A percentile compares a stretch with the other conserved stretches of the same genome.
These are phyloP conservation scores for Dissophora ornata DNA, from an alignment of 192 early-diverging fungal species.

Conservation along the genomic window DNA sequence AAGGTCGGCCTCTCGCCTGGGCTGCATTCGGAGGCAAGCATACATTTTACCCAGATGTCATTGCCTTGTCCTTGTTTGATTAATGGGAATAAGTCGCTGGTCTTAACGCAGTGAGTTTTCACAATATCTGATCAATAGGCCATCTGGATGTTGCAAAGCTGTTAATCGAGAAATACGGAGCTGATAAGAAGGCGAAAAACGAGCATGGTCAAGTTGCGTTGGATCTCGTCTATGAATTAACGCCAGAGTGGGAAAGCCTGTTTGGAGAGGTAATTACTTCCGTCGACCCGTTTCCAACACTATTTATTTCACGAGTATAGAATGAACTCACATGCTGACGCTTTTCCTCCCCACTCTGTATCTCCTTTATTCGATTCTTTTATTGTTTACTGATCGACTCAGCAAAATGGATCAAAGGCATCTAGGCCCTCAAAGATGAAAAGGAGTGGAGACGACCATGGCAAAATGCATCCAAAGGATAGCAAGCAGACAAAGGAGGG, in stretches of 20 bases:
- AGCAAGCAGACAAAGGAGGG: constrained; percentile 20
- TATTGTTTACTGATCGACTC: not conserved
- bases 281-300: too few species aligned
- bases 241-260: constrained; percentile 62
- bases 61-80: not conserved
- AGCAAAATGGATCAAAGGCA: constrained; percentile 9
- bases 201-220: constrained; percentile 80
- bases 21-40: constrained; percentile 79
- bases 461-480: constrained; percentile 21
- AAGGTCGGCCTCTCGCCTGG: constrained; percentile 89
- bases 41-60: too few species aligned
- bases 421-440: constrained; percentile 27
- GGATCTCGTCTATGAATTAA: constrained; percentile 80
- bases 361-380: not conserved
- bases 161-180: constrained; percentile 81
- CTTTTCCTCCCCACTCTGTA: too few species aligned
- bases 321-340: too few species aligned
- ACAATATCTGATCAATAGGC: constrained; percentile 49
- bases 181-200: constrained; percentile 82
- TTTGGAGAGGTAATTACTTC: constrained; percentile 54
- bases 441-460: constrained; percentile 13
- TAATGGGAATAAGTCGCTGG: not conserved
- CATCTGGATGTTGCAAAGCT: constrained; percentile 75
- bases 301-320: too few species aligned
- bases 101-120: not conserved